A percentile compares a stretch with the other conserved stretches of the same genome.
phyloP scores from a whole-genome alignment of 306 rosid species.

The Gillenia trifoliata region DNA sequence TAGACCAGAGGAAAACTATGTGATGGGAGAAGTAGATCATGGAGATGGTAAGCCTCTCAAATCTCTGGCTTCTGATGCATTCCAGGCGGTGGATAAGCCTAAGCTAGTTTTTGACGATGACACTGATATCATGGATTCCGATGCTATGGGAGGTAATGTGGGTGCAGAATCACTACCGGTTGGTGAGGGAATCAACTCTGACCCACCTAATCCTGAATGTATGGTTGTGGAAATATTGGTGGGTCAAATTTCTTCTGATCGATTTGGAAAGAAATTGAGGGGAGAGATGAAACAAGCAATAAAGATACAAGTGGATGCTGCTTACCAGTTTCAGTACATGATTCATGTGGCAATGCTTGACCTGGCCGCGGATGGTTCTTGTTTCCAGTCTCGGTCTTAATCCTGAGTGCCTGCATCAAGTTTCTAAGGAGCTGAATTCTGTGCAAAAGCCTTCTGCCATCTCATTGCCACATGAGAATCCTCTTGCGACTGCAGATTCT shows the following conservation, averaged over 20 bases:
- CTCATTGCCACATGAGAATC: constrained; percentile 26
- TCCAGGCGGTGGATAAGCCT: constrained; percentile 31
- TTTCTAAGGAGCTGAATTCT: constrained; percentile 29
- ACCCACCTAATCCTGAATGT: constrained; percentile 24
- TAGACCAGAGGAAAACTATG: constrained; percentile 34
- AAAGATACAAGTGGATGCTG: constrained; percentile 32
- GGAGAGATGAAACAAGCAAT: constrained; percentile 26
- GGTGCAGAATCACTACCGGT: constrained; percentile 23
- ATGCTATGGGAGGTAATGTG: constrained; percentile 29
- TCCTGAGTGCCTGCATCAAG: constrained; percentile 30
- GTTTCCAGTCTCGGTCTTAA: constrained; percentile 41
- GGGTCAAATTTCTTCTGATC: constrained; percentile 34
- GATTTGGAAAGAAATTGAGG: constrained; percentile 27
- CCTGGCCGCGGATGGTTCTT: constrained; percentile 37
- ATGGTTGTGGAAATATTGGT: constrained; percentile 29
- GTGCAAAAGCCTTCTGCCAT: constrained; percentile 29
- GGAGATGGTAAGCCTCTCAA: constrained; percentile 21
- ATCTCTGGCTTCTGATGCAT: constrained; percentile 31
- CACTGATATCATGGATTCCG: constrained; percentile 1
- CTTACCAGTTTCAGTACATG: constrained; percentile 30
- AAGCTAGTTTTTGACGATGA: constrained; percentile 26
- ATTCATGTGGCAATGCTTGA: constrained; percentile 32
- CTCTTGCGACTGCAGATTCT: constrained; percentile 32
- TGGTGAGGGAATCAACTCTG: constrained; percentile 26
- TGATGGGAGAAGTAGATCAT: constrained; percentile 18